Evolutionary conservation across 1,284 basidiomycete genomes (phyloP).

Genomic region (Xerocomus minutiporus): DNA sequence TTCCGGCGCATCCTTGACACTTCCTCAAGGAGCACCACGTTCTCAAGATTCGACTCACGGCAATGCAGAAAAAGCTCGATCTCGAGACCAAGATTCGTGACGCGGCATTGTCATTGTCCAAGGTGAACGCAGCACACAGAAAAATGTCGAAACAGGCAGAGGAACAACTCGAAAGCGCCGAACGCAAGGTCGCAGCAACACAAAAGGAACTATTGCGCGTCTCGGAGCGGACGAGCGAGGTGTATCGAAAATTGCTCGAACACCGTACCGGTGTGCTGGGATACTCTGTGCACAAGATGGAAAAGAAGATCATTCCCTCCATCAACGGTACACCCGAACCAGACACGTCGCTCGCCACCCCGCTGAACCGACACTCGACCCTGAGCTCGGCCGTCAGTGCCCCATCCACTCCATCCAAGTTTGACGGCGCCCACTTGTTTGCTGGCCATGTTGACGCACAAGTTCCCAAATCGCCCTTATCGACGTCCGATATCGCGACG

Average conservation of each 20-base stretch:
- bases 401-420: slow-evolving; percentile 48
- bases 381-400: slow-evolving; percentile 51
- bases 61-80: slow-evolving; percentile 63
- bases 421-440: slow-evolving; percentile 79
- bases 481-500: slow-evolving; percentile 36
- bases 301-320: slow-evolving; percentile 49
- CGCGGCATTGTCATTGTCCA: slow-evolving; percentile 65
- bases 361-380: slow-evolving; percentile 46
- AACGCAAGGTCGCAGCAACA: slow-evolving; percentile 58
- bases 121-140: slow-evolving; percentile 59
- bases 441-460: slow-evolving; percentile 69
- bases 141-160: slow-evolving; percentile 61
- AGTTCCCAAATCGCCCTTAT: slow-evolving; percentile 38
- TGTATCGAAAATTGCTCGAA: slow-evolving; percentile 61
- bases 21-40: slow-evolving; percentile 60
- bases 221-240: slow-evolving; percentile 57
- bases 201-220: slow-evolving; percentile 68
- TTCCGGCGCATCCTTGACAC: slow-evolving; percentile 1
- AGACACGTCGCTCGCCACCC: slow-evolving; percentile 50
- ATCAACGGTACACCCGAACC: slow-evolving; percentile 26
- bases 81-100: slow-evolving; percentile 80
- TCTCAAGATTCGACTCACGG: slow-evolving; percentile 56
- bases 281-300: slow-evolving; percentile 61
- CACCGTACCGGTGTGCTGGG: slow-evolving; percentile 77
- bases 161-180: slow-evolving; percentile 65